These are phyloP conservation scores for Aspergillus persii DNA, from an alignment of 2,329 filamentous ascomycete genomes.

Conservation along the genomic window DNA sequence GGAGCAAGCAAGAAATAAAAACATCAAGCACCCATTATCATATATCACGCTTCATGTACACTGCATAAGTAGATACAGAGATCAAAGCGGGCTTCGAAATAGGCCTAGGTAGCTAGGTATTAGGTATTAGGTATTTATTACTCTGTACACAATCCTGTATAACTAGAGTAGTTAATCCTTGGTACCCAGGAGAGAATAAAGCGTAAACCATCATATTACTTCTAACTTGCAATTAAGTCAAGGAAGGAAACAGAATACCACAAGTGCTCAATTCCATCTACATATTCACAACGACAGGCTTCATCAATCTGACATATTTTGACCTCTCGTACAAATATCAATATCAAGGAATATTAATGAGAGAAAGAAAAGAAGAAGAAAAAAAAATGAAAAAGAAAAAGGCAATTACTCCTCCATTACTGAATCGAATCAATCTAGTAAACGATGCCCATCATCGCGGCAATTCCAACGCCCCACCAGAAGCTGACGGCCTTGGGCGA, in stretches of 20 bases:
- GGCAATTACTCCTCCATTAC: neutral
- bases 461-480: conserved; percentile 5
- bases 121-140: no score
- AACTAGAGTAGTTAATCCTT: no score
- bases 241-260: neutral
- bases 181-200: no score
- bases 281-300: neutral
- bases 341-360: neutral
- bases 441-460: conserved; percentile 3
- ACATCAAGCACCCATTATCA: no score
- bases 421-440: neutral
- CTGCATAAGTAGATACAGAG: no score
- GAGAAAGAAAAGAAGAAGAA: neutral
- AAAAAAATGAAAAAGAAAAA: neutral
- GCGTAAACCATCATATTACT: no score
- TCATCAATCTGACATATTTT: neutral
- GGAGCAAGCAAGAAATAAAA: no score
- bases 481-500: neutral
- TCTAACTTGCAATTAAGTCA: no score
- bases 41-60: no score
- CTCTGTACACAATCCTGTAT: no score
- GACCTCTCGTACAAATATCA: neutral
- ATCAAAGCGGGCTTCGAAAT: no score
- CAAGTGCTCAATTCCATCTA: neutral
- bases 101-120: no score